phyloP scores from a whole-genome alignment of 176 grass and related monocot genomes.

The Sorghum bicolor region DNA sequence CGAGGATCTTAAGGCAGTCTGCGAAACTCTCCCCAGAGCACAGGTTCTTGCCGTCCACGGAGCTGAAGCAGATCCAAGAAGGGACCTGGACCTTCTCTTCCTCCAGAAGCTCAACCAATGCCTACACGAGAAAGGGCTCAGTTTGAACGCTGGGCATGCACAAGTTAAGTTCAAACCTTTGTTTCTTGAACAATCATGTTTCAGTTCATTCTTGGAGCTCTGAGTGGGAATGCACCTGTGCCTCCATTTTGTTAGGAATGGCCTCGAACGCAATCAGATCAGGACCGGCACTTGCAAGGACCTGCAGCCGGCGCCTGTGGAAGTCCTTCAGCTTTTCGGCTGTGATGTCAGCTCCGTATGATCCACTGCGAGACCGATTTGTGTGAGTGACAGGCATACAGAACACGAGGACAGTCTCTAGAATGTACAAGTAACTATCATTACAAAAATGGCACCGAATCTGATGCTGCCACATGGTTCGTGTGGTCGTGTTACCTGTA shows the following conservation, averaged over 20 bases:
- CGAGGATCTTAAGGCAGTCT: conserved; percentile 56
- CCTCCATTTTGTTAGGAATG: conserved; percentile 80
- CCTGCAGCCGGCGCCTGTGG: conserved; percentile 69
- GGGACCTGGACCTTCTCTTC: conserved; percentile 71
- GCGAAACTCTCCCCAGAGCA: conserved; percentile 67
- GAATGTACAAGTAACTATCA: neutral
- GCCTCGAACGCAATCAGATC: conserved; percentile 80
- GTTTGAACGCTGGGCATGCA: neutral
- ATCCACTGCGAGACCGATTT: conserved; percentile 39
- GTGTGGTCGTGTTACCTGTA: conserved; percentile 50
- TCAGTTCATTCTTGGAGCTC: neutral
- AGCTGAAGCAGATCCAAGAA: conserved; percentile 91
- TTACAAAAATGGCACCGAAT: neutral
- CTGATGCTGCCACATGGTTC: neutral
- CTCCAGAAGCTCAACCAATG: conserved; percentile 64
- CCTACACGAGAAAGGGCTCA: conserved; percentile 27
- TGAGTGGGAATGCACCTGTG: conserved; percentile 41
- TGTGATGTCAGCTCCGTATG: conserved; percentile 49
- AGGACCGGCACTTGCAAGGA: conserved; percentile 56
- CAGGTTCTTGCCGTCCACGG: conserved; percentile 54
- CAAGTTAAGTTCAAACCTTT: neutral
- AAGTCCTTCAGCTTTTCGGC: conserved; percentile 76
- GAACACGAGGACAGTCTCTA: neutral
- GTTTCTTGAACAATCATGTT: neutral
- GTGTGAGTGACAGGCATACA: neutral